phyloP scores from a whole-genome alignment of 306 rosid genomes.

The Gastrolobium villosum region DNA sequence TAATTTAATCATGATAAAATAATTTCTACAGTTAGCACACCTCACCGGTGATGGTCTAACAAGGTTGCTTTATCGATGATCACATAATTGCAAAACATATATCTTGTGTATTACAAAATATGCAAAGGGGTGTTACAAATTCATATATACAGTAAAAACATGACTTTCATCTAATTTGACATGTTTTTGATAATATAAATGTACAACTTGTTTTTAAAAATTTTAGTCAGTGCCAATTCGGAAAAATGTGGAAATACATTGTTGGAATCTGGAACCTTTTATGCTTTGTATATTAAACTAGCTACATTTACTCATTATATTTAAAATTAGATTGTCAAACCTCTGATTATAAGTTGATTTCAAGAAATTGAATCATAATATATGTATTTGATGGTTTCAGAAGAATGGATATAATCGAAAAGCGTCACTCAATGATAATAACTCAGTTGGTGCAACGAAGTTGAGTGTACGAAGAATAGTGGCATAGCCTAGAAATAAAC shows the following conservation, averaged over 20 bases:
- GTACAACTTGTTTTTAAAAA: not conserved
- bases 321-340: too few species aligned
- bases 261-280: not conserved
- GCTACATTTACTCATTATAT: conserved; percentile 1
- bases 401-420: not conserved
- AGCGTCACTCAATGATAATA: too few species aligned
- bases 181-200: not conserved
- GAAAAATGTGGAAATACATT: not conserved
- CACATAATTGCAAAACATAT: not conserved
- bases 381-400: conserved; percentile 29
- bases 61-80: too few species aligned
- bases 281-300: not conserved
- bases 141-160: too few species aligned
- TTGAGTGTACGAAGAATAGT: too few species aligned
- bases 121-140: not conserved
- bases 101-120: not conserved
- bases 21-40: not conserved
- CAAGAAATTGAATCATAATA: not conserved
- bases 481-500: too few species aligned
- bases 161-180: too few species aligned
- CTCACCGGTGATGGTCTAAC: not conserved
- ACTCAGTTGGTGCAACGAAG: too few species aligned
- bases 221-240: conserved; percentile 3
- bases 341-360: not conserved
- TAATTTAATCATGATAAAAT: not conserved